Base-by-base conservation (phyloP, 495 filamentous ascomycete species). In the Hypoxylon crocopeplum region DNA sequence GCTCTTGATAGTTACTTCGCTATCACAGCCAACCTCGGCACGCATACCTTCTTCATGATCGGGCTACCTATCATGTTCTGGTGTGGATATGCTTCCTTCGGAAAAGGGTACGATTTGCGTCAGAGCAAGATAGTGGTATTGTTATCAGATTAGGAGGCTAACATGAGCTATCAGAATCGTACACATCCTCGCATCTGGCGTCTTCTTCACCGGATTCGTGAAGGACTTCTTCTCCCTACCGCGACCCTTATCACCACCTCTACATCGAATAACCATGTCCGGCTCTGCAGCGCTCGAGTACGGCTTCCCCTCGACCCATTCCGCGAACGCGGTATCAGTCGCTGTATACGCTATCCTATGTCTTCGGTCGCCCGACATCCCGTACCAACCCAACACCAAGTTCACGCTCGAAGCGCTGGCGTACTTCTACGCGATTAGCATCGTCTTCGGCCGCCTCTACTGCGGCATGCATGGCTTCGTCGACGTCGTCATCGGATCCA, bases 391-490 rank as follows among this genome's bases (percentile, higher is more conserved):
- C 4, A 68, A 59, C 16, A 79, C 82, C 2, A 85, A 78, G 46
- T 30, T 86, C n/a, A 66, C 82, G 4, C 75, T 92, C 27, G 86
- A 94, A 66, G 69, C 59, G 2, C 67, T 89, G 5, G 85, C 86
- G 8, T 95, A 92, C 71, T 82, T 88, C 46, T 98, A 98, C 66
- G 91, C 89, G 8, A 70, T 84, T n/a, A 96, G 93, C 17, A 97
- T 98, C 59, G 79, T 96, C 20, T 64, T 98, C 48, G 94, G 94
- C 16, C 84, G 94, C 38, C 75, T 98, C 17, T 98, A 98, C 75
- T 98, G 94, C 69, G 94, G 94, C 44, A 98, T 98, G 94, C 94
- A 98, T 75, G 94, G 94, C 29, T 94, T 98, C 74, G 77, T 96
- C 33, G 94, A 98, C 71, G 90, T 96, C 10, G 73, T 91, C 11